A percentile compares a stretch with the other conserved stretches of the same genome.
phyloP scores from a whole-genome alignment of 2,329 filamentous ascomycete genomes.

The Penicillium rolfsii region DNA sequence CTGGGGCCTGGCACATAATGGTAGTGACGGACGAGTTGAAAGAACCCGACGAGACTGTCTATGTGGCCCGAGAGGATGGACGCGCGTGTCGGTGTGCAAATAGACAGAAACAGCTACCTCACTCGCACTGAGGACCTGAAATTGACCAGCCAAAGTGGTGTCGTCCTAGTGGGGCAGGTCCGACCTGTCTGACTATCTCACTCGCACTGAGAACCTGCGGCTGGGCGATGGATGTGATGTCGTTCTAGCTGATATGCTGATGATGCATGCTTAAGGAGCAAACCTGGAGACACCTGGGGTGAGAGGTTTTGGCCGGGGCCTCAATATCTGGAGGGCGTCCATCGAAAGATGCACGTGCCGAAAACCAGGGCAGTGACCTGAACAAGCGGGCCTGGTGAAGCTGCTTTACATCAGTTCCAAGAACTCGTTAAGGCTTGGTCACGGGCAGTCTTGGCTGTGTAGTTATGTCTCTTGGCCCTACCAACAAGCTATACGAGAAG shows the following conservation, averaged over 20 bases:
- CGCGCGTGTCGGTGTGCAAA: slow-evolving; percentile 9
- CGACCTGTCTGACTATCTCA: slow-evolving; percentile 1
- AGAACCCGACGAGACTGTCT: slow-evolving; percentile 9
- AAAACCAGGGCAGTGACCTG: slow-evolving; percentile 19
- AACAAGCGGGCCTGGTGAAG: slow-evolving; percentile 9
- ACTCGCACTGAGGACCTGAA: slow-evolving; percentile 2
- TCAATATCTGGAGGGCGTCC: slow-evolving; percentile 14
- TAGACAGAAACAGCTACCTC: slow-evolving; percentile 6
- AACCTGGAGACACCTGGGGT: slow-evolving; percentile 7
- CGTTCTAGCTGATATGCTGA: slow-evolving; percentile 9
- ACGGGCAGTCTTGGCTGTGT: slow-evolving; percentile 14
- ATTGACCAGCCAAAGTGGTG: background rate
- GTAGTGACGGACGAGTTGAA: background rate
- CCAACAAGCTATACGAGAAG: too few species aligned
- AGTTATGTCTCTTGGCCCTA: slow-evolving; percentile 1
- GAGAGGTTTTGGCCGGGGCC: slow-evolving; percentile 12
- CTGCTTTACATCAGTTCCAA: slow-evolving; percentile 16
- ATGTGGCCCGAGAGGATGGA: slow-evolving; percentile 10
- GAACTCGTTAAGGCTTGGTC: slow-evolving; percentile 17
- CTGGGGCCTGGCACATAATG: background rate
- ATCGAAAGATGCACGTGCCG: slow-evolving; percentile 9
- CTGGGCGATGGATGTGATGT: slow-evolving; percentile 1
- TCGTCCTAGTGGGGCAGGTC: slow-evolving; percentile 1
- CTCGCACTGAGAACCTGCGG: slow-evolving; percentile 3
- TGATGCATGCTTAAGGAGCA: slow-evolving; percentile 11